Evolutionary conservation across 805 yeast species (phyloP).

Genomic region (Kuraishia piskuri): DNA sequence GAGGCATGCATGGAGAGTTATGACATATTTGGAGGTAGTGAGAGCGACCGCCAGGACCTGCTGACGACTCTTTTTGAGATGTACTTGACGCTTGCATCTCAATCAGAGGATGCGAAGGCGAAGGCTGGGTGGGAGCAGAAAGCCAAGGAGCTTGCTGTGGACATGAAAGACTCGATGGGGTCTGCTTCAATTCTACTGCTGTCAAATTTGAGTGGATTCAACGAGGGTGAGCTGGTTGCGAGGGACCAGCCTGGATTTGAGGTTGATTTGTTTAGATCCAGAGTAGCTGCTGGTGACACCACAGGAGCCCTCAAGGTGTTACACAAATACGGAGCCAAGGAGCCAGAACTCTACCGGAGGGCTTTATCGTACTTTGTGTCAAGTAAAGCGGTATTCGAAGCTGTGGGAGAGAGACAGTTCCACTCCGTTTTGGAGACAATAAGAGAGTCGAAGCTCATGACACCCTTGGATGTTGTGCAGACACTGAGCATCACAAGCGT

Average conservation of each 20-base stretch:
- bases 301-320: conserved; percentile 48
- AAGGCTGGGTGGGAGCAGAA: conserved; percentile 54
- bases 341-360: conserved; percentile 56
- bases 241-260: conserved; percentile 32
- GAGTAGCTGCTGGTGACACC: conserved; percentile 51
- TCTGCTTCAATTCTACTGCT: conserved; percentile 44
- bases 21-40: conserved; percentile 64
- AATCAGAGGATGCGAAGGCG: conserved; percentile 11
- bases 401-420: conserved; percentile 44
- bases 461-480: conserved; percentile 74
- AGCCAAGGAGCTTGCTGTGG: conserved; percentile 44
- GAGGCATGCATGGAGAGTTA: conserved; percentile 85
- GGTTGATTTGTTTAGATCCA: conserved; percentile 58
- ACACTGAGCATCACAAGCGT: conserved; percentile 52
- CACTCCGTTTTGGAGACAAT: conserved; percentile 43
- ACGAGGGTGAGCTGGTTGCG: conserved; percentile 36
- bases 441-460: conserved; percentile 41
- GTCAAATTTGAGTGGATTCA: conserved; percentile 48
- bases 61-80: conserved; percentile 75
- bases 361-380: conserved; percentile 61
- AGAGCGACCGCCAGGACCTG: conserved; percentile 63
- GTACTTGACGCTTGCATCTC: conserved; percentile 54
- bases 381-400: conserved; percentile 36
- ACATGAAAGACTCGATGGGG: conserved; percentile 43
- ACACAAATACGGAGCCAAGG: conserved; percentile 48